Evolutionary conservation across 345 rosid genomes (phyloP).

Genomic region (Erodium maritimum): DNA sequence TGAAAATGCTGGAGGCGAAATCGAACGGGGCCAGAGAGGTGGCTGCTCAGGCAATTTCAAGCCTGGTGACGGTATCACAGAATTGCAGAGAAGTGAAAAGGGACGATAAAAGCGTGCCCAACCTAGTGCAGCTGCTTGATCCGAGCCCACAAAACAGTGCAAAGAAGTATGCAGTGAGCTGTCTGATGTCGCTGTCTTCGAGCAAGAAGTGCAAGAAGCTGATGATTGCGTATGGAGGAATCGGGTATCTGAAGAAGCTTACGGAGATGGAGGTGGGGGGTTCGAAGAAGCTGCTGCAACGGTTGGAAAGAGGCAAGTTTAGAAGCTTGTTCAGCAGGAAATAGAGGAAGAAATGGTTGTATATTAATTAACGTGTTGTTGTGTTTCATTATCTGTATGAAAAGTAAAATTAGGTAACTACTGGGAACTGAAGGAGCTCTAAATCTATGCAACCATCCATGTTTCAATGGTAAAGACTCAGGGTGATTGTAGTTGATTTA

Average conservation of each 20-base stretch:
- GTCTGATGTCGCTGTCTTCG: constrained; percentile 55
- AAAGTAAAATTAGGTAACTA: constrained; percentile 12
- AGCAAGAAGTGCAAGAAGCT: constrained; percentile 86
- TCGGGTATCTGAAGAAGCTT: constrained; percentile 87
- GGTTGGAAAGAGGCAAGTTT: constrained; percentile 68
- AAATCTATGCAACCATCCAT: too few species aligned
- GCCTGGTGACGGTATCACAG: constrained; percentile 48
- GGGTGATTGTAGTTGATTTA: too few species aligned
- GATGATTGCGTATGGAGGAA: constrained; percentile 92
- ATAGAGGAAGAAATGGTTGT: constrained; percentile 20
- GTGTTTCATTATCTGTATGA: constrained; percentile 49
- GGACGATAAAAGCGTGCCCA: constrained; percentile 62
- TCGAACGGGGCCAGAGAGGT: constrained; percentile 47
- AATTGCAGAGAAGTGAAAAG: constrained; percentile 63
- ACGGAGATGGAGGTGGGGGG: constrained; percentile 78
- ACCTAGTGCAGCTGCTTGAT: constrained; percentile 75
- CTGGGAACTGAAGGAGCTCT: too few species aligned
- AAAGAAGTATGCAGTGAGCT: constrained; percentile 69
- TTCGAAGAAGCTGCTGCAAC: constrained; percentile 73
- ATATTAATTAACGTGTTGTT: not conserved
- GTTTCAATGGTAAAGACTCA: too few species aligned
- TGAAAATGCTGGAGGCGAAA: constrained; percentile 69
- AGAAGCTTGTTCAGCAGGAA: constrained; percentile 59
- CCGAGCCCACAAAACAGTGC: constrained; percentile 72
- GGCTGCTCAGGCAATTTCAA: constrained; percentile 73